Evolutionary conservation across 1,284 basidiomycete genomes (phyloP).

Genomic region (Leccinum cinnamomeum): DNA sequence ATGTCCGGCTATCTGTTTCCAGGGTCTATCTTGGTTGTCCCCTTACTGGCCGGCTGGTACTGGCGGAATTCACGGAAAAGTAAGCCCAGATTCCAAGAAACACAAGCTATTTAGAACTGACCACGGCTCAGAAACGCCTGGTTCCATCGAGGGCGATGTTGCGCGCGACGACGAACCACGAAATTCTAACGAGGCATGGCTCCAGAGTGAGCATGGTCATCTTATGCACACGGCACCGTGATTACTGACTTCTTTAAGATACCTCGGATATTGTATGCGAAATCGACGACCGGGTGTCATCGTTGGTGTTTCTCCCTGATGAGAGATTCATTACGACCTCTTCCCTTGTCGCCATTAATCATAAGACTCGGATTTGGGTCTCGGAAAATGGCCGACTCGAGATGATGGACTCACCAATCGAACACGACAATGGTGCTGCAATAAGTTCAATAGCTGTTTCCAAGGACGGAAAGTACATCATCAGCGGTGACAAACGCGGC

Average conservation of each 20-base stretch:
- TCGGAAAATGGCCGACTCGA: background rate
- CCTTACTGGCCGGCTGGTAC: background rate
- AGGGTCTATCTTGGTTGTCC: background rate
- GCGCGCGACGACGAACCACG: background rate
- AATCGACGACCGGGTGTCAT: background rate
- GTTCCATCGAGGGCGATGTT: background rate
- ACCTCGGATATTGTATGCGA: background rate
- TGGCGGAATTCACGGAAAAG: background rate
- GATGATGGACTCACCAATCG: background rate
- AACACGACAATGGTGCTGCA: background rate
- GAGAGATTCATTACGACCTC: background rate
- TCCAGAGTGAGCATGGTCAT: background rate
- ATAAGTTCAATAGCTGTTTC: slow-evolving; percentile 6
- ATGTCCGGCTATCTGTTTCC: background rate
- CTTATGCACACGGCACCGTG: background rate
- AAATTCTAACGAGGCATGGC: background rate
- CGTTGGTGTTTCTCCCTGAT: background rate
- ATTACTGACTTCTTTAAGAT: background rate
- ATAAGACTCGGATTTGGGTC: background rate
- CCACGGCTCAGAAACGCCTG: background rate
- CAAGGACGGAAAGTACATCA: slow-evolving; percentile 7
- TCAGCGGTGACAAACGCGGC: slow-evolving; percentile 8
- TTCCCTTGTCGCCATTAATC: background rate
- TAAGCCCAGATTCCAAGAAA: background rate
- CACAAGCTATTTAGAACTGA: background rate